A percentile compares a stretch with the other conserved stretches of the same genome.
Evolutionary conservation across 1,139 yeast species (phyloP).

Genomic region (Candida glucosophila): DNA sequence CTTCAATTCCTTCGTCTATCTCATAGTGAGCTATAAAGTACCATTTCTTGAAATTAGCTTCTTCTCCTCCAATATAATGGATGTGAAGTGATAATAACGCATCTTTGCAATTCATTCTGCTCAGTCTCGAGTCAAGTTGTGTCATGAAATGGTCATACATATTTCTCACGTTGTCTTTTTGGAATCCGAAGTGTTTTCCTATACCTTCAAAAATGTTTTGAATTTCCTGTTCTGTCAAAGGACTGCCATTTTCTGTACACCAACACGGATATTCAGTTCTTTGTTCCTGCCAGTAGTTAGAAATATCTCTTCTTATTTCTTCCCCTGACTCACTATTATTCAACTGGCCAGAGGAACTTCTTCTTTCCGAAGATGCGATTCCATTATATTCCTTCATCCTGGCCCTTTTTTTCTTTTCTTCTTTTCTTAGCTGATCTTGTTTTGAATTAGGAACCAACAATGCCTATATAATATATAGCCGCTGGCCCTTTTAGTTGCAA

Average conservation of each 20-base stretch:
- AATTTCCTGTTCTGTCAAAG: constrained; percentile 13
- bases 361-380: too few species aligned
- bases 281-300: constrained; percentile 1
- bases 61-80: constrained; percentile 35
- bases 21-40: constrained; percentile 26
- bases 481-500: too few species aligned
- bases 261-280: constrained; percentile 18
- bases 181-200: constrained; percentile 23
- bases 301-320: too few species aligned
- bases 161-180: constrained; percentile 25
- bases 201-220: constrained; percentile 12
- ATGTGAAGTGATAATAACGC: constrained; percentile 31
- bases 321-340: too few species aligned
- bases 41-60: constrained; percentile 35
- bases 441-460: too few species aligned
- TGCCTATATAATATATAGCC: too few species aligned
- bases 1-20: constrained; percentile 10
- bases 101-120: constrained; percentile 25
- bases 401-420: too few species aligned
- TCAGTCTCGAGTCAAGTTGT: constrained; percentile 31
- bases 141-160: constrained; percentile 32
- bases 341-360: too few species aligned
- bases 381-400: too few species aligned
- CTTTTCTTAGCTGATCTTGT: too few species aligned
- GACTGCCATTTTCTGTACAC: constrained; percentile 27